phyloP scores from a whole-genome alignment of 2,329 filamentous ascomycete genomes.

The Alternaria tenuissima region DNA sequence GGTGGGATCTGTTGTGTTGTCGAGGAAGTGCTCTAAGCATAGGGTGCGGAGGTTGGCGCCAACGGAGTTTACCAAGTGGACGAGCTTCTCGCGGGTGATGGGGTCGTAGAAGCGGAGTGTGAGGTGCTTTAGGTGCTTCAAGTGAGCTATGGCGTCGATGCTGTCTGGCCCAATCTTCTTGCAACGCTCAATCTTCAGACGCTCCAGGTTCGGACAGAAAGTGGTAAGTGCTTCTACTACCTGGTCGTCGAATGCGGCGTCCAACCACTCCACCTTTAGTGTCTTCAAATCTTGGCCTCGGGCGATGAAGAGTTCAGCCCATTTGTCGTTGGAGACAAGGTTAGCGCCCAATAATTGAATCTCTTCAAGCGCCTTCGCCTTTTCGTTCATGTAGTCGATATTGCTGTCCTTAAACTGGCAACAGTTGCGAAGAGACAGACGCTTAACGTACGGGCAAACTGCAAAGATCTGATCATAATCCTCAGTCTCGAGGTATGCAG shows the following conservation, averaged over 20 bases:
- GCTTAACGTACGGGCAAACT: slow-evolving; percentile 71
- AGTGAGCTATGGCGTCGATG: slow-evolving; percentile 68
- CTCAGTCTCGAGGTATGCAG: slow-evolving; percentile 71
- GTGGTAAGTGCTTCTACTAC: slow-evolving; percentile 68
- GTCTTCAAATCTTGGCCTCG: slow-evolving; percentile 72
- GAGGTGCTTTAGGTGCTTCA: slow-evolving; percentile 75
- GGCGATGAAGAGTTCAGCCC: slow-evolving; percentile 72
- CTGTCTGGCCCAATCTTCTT: slow-evolving; percentile 74
- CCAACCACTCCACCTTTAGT: slow-evolving; percentile 83
- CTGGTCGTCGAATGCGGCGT: slow-evolving; percentile 80
- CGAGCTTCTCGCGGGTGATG: slow-evolving; percentile 66
- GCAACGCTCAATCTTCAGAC: slow-evolving; percentile 84
- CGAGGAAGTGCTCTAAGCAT: slow-evolving; percentile 74
- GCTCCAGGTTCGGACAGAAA: slow-evolving; percentile 72
- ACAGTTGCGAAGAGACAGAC: slow-evolving; percentile 80
- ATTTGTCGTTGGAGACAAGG: slow-evolving; percentile 77
- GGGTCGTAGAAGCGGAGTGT: slow-evolving; percentile 72
- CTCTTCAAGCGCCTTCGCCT: slow-evolving; percentile 72
- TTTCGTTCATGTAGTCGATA: slow-evolving; percentile 80
- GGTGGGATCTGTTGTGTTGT: slow-evolving; percentile 67
- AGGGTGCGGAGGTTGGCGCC: slow-evolving; percentile 77
- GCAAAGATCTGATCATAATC: slow-evolving; percentile 86
- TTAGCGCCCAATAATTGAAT: slow-evolving; percentile 87
- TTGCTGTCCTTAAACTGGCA: slow-evolving; percentile 90
- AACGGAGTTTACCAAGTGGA: slow-evolving; percentile 67